These are phyloP conservation scores for Globisporangium iwayamae DNA, from an alignment of 352 stramenopile genomes.

Conservation along the genomic window DNA sequence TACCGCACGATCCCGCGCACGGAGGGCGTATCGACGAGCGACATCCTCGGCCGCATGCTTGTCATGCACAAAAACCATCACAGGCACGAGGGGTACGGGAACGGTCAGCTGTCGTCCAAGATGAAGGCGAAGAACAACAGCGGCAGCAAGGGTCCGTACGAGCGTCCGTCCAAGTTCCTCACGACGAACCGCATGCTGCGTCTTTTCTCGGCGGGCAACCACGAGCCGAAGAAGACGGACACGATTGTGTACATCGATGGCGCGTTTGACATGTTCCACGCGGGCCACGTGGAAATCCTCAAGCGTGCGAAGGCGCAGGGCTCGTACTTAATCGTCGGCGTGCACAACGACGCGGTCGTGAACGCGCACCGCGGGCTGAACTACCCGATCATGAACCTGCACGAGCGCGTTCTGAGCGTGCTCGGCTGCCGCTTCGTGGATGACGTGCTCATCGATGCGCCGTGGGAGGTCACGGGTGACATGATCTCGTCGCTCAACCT, in stretches of 20 bases:
- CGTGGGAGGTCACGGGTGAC: constrained; percentile 93
- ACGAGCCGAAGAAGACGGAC: constrained; percentile 86
- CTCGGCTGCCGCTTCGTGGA: constrained; percentile 96
- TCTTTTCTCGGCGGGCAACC: constrained; percentile 88
- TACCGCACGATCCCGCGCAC: constrained; percentile 96
- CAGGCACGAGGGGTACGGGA: constrained; percentile 75
- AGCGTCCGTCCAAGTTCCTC: constrained; percentile 92
- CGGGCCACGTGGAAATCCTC: constrained; percentile 95
- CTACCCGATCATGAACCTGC: constrained; percentile 98
- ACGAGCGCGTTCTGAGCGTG: constrained; percentile 96
- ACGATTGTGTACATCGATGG: constrained; percentile 98
- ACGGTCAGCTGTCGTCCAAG: constrained; percentile 74
- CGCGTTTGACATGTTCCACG: constrained; percentile 99
- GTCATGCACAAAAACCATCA: constrained; percentile 95
- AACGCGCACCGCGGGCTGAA: constrained; percentile 88
- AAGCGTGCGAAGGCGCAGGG: constrained; percentile 90
- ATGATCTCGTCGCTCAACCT: constrained; percentile 94
- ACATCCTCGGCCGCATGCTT: constrained; percentile 98
- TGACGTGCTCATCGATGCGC: constrained; percentile 98
- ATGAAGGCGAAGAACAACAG: constrained; percentile 31
- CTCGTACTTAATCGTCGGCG: constrained; percentile 96
- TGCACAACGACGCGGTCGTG: constrained; percentile 94
- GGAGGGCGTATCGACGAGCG: constrained; percentile 96
- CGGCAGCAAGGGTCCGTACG: constrained; percentile 31
- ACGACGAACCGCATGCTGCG: constrained; percentile 95